Percentiles rank a stretch among this genome's conserved stretches.
phyloP scores from a whole-genome alignment of 73 alveolate species.

The Halteria grandinella region DNA sequence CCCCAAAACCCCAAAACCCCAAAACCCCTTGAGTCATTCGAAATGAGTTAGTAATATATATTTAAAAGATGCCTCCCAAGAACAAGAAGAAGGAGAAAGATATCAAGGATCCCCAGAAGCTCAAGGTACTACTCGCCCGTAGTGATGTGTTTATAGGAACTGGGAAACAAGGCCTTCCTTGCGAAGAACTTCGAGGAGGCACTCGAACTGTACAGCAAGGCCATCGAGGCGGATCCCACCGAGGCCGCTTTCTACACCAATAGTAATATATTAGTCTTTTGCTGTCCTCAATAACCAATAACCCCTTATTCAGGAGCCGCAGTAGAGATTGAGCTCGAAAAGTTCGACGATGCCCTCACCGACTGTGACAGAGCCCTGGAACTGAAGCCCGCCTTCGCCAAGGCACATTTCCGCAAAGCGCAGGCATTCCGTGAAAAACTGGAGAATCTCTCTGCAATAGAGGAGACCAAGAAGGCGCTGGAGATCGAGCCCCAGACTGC shows the following conservation, averaged over 20 bases:
- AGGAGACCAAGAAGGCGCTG: conserved; percentile 83
- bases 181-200: conserved; percentile 95
- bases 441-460: conserved; percentile 88
- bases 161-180: conserved; percentile 90
- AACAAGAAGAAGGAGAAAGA: conserved; percentile 44
- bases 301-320: conserved; percentile 89
- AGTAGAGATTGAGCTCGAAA: conserved; percentile 64
- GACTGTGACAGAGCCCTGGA: conserved; percentile 93
- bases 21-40: too few species aligned
- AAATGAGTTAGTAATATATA: too few species aligned
- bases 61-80: conserved; percentile 37
- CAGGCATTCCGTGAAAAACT: conserved; percentile 85
- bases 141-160: conserved; percentile 59
- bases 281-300: too few species aligned
- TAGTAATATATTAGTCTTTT: conserved; percentile 48
- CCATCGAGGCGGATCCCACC: conserved; percentile 89
- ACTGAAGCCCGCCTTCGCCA: conserved; percentile 92
- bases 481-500: conserved; percentile 87
- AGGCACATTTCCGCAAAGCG: conserved; percentile 84
- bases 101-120: conserved; percentile 27
- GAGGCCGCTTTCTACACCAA: conserved; percentile 95
- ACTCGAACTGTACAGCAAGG: conserved; percentile 90
- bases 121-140: neutral
- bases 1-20: too few species aligned
- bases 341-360: conserved; percentile 71